Base-by-base conservation (phyloP, 2,329 filamentous ascomycete genomes). In the Rutstroemia sp. region DNA sequence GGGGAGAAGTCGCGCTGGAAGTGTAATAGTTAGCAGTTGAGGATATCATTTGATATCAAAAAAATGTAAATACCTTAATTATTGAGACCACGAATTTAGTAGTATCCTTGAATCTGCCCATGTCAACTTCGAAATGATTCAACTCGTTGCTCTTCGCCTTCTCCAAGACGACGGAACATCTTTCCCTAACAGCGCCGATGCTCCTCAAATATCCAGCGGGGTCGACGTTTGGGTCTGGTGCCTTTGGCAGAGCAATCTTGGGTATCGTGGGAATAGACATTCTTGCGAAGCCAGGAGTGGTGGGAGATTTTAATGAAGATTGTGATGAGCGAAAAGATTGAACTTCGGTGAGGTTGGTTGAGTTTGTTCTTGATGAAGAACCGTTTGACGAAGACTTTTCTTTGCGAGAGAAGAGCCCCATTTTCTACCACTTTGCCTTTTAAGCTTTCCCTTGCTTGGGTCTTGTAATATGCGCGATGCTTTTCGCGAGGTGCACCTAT, bases 191-290 rank as follows among this genome's bases (percentile, higher is more conserved):
- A 27, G 94, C 84, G 67, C 89, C 84, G 67, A 97, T 83, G 73
- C 91, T 96, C 69, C 89, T 84, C 67, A 99, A 81, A 73, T 97
- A 97, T 59, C 86, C 92, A 23, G 88, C 89, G 19, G 92, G 92
- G 70, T 97, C 90, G 64, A 92, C 78, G 60, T 86, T 80, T 66
- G 92, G 92, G 73, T 97, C 92, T 27, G 92, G 92, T 16, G 91
- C 84, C 67, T 84, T 86, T 50, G 92, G 89, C 48, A 97, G 81
- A 61, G 90, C 82, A 66, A 95, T 79, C 71, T 91, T 88, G 64
- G 87, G 84, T 63, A 92, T 80, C 60, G 73, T 76, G 63, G 65
- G 58, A 45, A 61, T 52, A 1, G 65, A 60, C 65, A 68, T 68
- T 49, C 62, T 67, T 44, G 59, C 60, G 53, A 63, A 62, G 8